Evolutionary conservation across 257 asterid species (phyloP).

Genomic region (Mentha longifolia): DNA sequence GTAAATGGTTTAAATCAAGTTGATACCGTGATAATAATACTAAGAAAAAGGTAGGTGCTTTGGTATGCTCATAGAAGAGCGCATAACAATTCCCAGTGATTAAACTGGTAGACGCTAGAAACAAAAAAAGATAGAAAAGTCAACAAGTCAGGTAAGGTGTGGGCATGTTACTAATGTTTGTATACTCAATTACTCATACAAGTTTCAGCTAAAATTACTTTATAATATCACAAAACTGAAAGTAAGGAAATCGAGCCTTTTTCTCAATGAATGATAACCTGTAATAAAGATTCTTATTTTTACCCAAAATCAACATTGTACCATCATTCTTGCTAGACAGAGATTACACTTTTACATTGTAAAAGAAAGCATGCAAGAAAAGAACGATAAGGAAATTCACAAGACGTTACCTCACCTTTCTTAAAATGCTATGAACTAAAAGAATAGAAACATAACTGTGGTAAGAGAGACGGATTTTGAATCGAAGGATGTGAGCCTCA

Average conservation of each 20-base stretch:
- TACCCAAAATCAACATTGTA: neutral
- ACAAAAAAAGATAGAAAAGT: neutral
- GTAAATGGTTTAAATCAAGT: neutral
- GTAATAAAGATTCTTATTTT: slow-evolving; percentile 4
- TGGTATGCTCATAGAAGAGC: slow-evolving; percentile 1
- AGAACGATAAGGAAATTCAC: neutral
- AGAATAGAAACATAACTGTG: neutral
- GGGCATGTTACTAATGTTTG: neutral
- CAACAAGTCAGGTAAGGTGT: neutral
- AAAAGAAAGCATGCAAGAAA: neutral
- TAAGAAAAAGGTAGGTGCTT: neutral
- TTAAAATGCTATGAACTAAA: neutral
- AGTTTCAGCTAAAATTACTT: neutral
- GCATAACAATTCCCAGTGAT: neutral
- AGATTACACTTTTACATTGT: neutral
- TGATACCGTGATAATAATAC: neutral
- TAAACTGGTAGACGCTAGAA: neutral
- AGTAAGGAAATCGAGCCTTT: neutral
- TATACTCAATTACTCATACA: neutral
- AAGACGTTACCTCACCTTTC: slow-evolving; percentile 4
- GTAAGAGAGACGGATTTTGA: neutral
- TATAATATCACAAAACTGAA: neutral
- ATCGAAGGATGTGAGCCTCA: neutral
- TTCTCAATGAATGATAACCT: neutral
- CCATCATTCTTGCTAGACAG: neutral